phyloP scores from a whole-genome alignment of 2,329 filamentous ascomycete species.

The Stagonosporopsis cucurbitacearum region DNA sequence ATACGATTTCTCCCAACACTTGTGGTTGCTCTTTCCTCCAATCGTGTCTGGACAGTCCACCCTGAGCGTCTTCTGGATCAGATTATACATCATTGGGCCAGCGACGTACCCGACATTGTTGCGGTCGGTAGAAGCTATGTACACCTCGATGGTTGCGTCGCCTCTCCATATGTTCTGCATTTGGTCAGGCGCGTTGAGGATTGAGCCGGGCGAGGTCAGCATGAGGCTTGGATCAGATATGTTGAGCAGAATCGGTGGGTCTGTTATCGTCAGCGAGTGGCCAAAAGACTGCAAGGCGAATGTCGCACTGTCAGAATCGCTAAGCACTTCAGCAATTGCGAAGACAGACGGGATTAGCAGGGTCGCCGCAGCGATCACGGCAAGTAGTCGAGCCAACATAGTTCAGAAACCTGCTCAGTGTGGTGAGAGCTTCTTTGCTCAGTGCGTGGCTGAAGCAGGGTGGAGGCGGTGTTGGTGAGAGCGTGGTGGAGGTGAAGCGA shows the following conservation, averaged over 20 bases:
- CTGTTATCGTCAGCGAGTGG: not conserved
- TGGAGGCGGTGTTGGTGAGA: not conserved
- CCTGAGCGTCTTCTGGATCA: not conserved
- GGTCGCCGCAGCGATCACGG: not conserved
- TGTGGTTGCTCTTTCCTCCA: not conserved
- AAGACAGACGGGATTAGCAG: not conserved
- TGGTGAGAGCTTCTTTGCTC: not conserved
- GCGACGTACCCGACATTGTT: constrained; percentile 4
- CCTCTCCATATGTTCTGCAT: not conserved
- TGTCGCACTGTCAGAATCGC: not conserved
- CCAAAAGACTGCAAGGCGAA: accelerated
- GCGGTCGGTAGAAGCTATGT: not conserved
- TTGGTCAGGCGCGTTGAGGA: not conserved
- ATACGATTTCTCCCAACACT: not conserved
- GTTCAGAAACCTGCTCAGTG: too few species aligned
- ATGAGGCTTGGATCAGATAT: not conserved
- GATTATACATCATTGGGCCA: not conserved
- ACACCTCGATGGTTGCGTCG: constrained; percentile 1
- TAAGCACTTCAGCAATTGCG: not conserved
- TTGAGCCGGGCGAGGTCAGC: not conserved
- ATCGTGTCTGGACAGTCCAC: not conserved
- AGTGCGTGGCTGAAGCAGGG: not conserved
- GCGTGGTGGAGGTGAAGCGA: not conserved
- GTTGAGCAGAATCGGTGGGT: not conserved
- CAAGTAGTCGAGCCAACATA: not conserved